phyloP scores from a whole-genome alignment of 257 asterid species.

The Penstemon eatonii region DNA sequence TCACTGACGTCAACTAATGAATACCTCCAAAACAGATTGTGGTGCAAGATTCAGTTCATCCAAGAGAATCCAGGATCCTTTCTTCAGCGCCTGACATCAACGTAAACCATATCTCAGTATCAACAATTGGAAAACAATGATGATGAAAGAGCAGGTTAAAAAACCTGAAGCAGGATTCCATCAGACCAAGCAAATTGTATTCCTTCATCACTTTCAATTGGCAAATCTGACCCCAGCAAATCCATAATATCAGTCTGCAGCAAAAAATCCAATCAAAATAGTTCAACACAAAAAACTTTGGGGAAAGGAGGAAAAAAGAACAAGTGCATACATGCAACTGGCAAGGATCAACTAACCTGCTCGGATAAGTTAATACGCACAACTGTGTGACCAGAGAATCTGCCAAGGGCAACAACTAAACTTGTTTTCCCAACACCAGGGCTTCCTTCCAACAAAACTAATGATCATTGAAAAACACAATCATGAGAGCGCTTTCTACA shows the following conservation, averaged over 20 bases:
- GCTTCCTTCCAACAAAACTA: constrained; percentile 95
- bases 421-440: constrained; percentile 99
- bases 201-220: constrained; percentile 88
- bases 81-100: constrained; percentile 76
- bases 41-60: constrained; percentile 99
- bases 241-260: constrained; percentile 98
- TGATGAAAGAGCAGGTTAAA: constrained; percentile 13
- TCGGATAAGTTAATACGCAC: constrained; percentile 96
- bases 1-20: constrained; percentile 22
- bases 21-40: constrained; percentile 96
- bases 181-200: constrained; percentile 97
- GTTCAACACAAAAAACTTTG: constrained; percentile 19
- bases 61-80: constrained; percentile 93
- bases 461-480: constrained; percentile 29
- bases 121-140: background rate
- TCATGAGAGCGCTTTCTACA: constrained; percentile 32
- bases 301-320: constrained; percentile 16
- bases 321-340: background rate
- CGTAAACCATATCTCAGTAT: constrained; percentile 22
- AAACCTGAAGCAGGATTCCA: constrained; percentile 95
- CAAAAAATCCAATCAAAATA: constrained; percentile 30
- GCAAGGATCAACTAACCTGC: constrained; percentile 58
- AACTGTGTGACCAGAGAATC: constrained; percentile 85
- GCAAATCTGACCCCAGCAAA: constrained; percentile 92
- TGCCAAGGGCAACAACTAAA: constrained; percentile 83